Conservation (phyloP, 352 stramenopile genomes). For the Pythium myriotylum region DNA sequence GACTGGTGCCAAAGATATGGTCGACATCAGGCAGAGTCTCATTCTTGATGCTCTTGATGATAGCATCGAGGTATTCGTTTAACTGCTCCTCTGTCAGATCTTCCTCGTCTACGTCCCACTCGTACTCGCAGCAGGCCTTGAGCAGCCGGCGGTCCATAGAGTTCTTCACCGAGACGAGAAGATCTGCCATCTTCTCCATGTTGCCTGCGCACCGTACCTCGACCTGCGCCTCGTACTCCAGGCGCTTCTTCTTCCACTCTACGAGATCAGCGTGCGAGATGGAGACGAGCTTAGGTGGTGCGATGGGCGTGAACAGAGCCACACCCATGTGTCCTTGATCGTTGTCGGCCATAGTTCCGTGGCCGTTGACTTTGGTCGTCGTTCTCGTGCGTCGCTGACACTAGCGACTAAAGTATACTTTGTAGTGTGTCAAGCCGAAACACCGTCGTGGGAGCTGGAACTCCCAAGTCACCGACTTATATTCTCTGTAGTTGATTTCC, state of each 20-base stretch:
- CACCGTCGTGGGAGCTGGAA: constrained; percentile 11
- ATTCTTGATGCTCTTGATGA: constrained; percentile 28
- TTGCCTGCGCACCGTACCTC: constrained; percentile 15
- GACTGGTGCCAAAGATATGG: constrained; percentile 14
- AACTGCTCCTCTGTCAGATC: constrained; percentile 21
- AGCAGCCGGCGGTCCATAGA: constrained; percentile 23
- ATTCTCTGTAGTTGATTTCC: no score
- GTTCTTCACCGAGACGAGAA: constrained; percentile 20
- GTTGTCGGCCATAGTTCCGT: no score
- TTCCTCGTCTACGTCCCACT: constrained; percentile 25
- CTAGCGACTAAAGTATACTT: constrained; percentile 12
- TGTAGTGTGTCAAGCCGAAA: constrained; percentile 11
- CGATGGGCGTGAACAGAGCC: constrained; percentile 14
- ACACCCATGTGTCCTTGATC: no score
- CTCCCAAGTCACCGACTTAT: constrained; percentile 8
- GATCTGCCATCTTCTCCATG: constrained; percentile 20
- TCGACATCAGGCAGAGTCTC: constrained; percentile 20
- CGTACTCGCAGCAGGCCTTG: constrained; percentile 23
- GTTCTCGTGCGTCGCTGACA: neutral
- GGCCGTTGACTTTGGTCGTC: no score
- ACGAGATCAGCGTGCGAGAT: constrained; percentile 22
- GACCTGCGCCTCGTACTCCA: constrained; percentile 27
- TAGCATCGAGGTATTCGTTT: constrained; percentile 16
- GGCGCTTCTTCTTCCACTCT: constrained; percentile 25
- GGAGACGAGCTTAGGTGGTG: constrained; percentile 9